A percentile compares a stretch with the other conserved stretches of the same genome.
These are phyloP conservation scores for Ceratocystis cubensis DNA, from an alignment of 2,329 filamentous ascomycete species.

Conservation along the genomic window DNA sequence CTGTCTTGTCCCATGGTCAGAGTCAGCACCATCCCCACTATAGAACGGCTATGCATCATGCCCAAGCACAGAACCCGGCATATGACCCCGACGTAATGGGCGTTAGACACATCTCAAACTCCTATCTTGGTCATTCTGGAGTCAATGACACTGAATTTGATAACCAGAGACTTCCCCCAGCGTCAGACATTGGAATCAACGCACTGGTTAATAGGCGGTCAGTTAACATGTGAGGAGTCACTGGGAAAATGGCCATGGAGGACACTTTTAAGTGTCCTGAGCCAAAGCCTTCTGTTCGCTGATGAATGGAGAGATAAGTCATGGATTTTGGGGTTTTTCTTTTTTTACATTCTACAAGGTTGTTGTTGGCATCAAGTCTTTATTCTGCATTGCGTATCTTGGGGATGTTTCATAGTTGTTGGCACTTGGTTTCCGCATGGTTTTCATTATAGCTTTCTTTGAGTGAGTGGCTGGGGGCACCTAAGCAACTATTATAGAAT, in stretches of 20 bases:
- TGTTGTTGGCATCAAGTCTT: too few relatives aligned
- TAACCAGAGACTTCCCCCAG: conserved; percentile 33
- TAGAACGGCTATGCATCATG: not conserved
- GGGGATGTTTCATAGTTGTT: too few relatives aligned
- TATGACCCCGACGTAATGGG: conserved; percentile 8
- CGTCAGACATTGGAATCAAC: conserved; percentile 49
- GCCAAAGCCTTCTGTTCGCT: not conserved
- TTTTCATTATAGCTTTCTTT: too few relatives aligned
- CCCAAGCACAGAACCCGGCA: conserved; percentile 3
- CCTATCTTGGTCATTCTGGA: conserved; percentile 24
- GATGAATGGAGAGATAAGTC: not conserved
- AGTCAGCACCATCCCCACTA: not conserved
- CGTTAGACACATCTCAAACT: conserved; percentile 1
- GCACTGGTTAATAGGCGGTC: conserved; percentile 41
- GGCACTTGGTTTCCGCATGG: too few relatives aligned
- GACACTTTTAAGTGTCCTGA: not conserved
- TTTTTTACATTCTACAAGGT: not conserved
- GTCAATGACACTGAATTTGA: conserved; percentile 27
- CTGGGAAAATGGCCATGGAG: not conserved
- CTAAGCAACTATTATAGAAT: too few relatives aligned
- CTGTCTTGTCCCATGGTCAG: not conserved
- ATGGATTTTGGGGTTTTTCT: too few relatives aligned
- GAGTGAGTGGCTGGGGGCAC: too few relatives aligned
- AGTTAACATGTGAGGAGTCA: conserved; percentile 10
- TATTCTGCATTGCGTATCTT: too few relatives aligned